Conservation (phyloP, 371 early-diverging fungal species). For the Lichtheimia ramosa region DNA sequence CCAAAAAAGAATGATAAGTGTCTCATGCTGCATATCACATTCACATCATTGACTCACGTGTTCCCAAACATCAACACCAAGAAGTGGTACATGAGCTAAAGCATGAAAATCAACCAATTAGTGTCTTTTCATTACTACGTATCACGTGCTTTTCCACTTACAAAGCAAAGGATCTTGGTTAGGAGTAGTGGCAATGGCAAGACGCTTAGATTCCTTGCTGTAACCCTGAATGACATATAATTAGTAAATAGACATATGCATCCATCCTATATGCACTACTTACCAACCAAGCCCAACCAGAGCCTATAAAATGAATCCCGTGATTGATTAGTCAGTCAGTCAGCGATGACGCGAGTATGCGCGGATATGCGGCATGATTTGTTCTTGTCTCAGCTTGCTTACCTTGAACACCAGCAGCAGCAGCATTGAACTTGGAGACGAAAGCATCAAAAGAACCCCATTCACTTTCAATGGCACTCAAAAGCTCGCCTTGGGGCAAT, state of each 20-base stretch:
- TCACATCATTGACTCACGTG: slow-evolving; percentile 57
- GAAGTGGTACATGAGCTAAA: slow-evolving; percentile 74
- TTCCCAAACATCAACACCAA: slow-evolving; percentile 98
- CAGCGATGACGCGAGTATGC: neutral
- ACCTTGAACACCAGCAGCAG: slow-evolving; percentile 88
- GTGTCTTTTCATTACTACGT: neutral
- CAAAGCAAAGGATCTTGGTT: slow-evolving; percentile 93
- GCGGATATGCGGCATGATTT: neutral
- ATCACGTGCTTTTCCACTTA: slow-evolving; percentile 20
- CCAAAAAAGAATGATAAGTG: neutral
- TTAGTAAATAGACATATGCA: neutral
- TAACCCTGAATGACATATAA: slow-evolving; percentile 58
- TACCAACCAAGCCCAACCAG: slow-evolving; percentile 98
- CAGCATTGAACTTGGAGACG: slow-evolving; percentile 75
- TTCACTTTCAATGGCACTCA: slow-evolving; percentile 74
- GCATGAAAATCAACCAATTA: slow-evolving; percentile 5
- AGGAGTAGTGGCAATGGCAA: slow-evolving; percentile 88
- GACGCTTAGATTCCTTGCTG: slow-evolving; percentile 73
- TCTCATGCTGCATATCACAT: too few species aligned
- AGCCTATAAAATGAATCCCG: slow-evolving; percentile 42
- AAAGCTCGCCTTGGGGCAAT: slow-evolving; percentile 62
- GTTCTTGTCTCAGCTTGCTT: slow-evolving; percentile 4
- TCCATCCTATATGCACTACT: slow-evolving; percentile 15
- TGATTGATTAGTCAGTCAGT: neutral
- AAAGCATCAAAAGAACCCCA: slow-evolving; percentile 92